A percentile compares a stretch with the other conserved stretches of the same genome.
These are phyloP conservation scores for Acacia acuminata DNA, from an alignment of 306 rosid species.

Conservation along the genomic window DNA sequence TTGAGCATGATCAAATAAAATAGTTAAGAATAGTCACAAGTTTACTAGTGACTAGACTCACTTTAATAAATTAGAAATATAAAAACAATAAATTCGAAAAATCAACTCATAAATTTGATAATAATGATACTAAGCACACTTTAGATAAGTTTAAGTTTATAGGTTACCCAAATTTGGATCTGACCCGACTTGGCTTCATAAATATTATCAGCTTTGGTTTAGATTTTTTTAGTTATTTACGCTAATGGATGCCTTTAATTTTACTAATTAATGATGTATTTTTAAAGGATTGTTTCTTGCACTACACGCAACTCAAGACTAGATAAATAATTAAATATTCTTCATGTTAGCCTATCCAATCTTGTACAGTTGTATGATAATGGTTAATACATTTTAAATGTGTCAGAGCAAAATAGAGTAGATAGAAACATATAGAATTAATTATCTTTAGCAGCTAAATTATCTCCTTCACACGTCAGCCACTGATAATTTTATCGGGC, in stretches of 20 bases:
- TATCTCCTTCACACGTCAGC: neutral
- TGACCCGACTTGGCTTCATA: no score
- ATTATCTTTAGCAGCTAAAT: neutral
- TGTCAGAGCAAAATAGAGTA: neutral
- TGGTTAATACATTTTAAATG: neutral
- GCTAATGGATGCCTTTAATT: neutral
- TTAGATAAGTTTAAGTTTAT: no score
- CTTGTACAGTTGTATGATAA: neutral
- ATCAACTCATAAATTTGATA: no score
- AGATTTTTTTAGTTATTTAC: no score
- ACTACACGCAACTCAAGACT: neutral
- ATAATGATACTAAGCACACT: no score
- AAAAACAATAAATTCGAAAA: no score
- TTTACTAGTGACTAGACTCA: no score
- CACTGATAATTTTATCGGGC: neutral
- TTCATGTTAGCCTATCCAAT: neutral
- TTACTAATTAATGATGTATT: neutral
- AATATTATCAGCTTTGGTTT: no score
- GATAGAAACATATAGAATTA: neutral
- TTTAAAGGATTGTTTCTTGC: neutral
- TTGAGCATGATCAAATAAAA: no score
- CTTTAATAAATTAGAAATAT: no score
- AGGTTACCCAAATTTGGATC: no score
- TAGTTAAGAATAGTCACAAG: no score
- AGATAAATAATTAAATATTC: neutral